Evolutionary conservation across 2,329 filamentous ascomycete species (phyloP), one percentile per base, ranked within the genome.

Genomic region (Sclerotinia borealis): DNA sequence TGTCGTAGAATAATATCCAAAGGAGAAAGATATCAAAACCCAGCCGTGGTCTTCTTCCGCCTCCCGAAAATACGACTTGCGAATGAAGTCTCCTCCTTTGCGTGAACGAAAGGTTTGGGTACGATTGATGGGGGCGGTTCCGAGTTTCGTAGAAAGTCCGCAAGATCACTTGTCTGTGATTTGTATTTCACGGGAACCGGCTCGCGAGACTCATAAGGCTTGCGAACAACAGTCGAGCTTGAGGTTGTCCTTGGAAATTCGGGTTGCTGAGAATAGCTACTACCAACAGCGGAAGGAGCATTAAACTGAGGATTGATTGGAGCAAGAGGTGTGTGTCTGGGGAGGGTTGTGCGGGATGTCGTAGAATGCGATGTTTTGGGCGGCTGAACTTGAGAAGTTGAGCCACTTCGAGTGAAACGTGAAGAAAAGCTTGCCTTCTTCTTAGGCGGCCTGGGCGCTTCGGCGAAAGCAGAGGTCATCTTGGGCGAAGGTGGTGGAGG

Each of bases 371-470:
- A 66, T 68, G 55, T 9, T 73, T 75, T 37, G 69, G 41, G 71
- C 76, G 59, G 77, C 75, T 64, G 41, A 72, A 73, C 64, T 77
- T 74, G 65, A 76, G 77, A 43, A 75, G 50, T 64, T 13, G 70
- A 71, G 45, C 63, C 64, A 49, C 50, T 72, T 47, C 74, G 78
- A 41, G 76, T 76, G 68, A 89, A 83, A 22, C 86, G 80, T 2
- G 83, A 78, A 68, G 89, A 87, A 49, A 90, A 75, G 70, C 84
- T 87, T 15, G 81, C 79, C 77, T 88, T 89, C 79, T 88, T 89
- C 77, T 65, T 67, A 10, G 59, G 41, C 31, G 68, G 64, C 52
- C 66, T 63, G 13, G 65, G 51, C 13, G 56, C 65, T 8, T 64
- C 54, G 2, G 66, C 68, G 39, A 69, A 70, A 27, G 68, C 55